phyloP scores from a whole-genome alignment of 768 basidiomycete species.

The Mycena galopus region DNA sequence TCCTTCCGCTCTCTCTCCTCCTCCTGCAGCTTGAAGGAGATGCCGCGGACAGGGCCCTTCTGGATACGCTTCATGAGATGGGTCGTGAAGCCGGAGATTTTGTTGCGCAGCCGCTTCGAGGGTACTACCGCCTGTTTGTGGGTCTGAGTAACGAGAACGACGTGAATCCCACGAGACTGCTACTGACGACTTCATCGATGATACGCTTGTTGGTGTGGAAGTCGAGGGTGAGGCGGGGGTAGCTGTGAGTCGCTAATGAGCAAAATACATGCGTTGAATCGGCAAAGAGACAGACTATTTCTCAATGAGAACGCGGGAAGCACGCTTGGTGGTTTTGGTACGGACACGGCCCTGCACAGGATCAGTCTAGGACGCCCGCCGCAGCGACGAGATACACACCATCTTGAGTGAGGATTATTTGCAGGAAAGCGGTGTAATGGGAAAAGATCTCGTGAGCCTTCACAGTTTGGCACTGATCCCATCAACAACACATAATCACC shows the following conservation, averaged over 20 bases:
- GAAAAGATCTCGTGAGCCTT: not conserved
- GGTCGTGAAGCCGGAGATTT: slow-evolving; percentile 99
- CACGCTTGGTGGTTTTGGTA: slow-evolving; percentile 99
- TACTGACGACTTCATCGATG: slow-evolving; percentile 94
- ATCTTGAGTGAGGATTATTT: slow-evolving; percentile 35
- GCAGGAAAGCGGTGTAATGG: not conserved
- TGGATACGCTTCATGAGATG: slow-evolving; percentile 99
- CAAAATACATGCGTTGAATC: not conserved
- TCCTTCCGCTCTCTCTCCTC: slow-evolving; percentile 99
- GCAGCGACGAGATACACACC: slow-evolving; percentile 26
- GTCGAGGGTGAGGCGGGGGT: slow-evolving; percentile 98
- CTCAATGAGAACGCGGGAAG: slow-evolving; percentile 98
- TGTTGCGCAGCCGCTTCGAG: slow-evolving; percentile 99
- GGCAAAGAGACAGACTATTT: slow-evolving; percentile 82
- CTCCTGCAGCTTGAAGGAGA: slow-evolving; percentile 99
- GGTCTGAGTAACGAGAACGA: slow-evolving; percentile 6
- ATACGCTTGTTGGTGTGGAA: slow-evolving; percentile 99
- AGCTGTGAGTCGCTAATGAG: slow-evolving; percentile 65
- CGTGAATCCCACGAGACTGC: no score
- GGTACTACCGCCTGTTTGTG: slow-evolving; percentile 85
- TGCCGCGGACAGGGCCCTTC: slow-evolving; percentile 97
- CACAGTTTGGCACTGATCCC: not conserved
- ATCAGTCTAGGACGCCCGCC: slow-evolving; percentile 20
- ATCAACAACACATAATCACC: not conserved
- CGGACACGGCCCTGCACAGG: slow-evolving; percentile 92